Percentiles rank a stretch among this genome's conserved stretches.
phyloP scores from a whole-genome alignment of 2,329 filamentous ascomycete genomes.

The Colletotrichum phormii region DNA sequence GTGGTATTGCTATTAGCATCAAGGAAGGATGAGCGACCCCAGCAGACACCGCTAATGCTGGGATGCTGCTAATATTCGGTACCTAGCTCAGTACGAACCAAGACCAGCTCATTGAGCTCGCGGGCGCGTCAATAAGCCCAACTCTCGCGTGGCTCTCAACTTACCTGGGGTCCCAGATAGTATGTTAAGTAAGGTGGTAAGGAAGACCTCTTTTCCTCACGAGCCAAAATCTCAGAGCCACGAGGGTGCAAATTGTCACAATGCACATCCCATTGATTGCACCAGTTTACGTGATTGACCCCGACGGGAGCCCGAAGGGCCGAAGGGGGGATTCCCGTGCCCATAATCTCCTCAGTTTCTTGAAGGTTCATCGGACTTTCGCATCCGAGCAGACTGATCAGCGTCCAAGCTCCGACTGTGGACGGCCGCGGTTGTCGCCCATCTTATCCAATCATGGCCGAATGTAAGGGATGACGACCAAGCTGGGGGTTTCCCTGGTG shows the following conservation, averaged over 20 bases:
- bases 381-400: conserved; percentile 5
- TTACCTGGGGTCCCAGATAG: not conserved
- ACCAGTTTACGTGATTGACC: not conserved
- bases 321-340: not conserved
- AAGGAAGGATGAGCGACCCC: not conserved
- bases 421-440: not conserved
- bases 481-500: not conserved
- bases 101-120: not conserved
- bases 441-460: not conserved
- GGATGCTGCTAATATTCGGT: not conserved
- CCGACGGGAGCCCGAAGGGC: too few relatives aligned
- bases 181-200: too few relatives aligned
- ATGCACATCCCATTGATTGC: too few relatives aligned
- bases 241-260: not conserved
- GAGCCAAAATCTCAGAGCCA: not conserved
- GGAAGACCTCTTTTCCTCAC: too few relatives aligned
- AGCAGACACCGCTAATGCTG: not conserved
- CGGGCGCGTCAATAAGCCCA: not conserved
- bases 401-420: not conserved
- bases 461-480: not conserved
- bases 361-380: not conserved
- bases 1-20: too few relatives aligned
- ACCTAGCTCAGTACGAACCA: not conserved
- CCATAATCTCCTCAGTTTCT: too few relatives aligned
- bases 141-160: not conserved